phyloP scores from a whole-genome alignment of 495 filamentous ascomycete genomes.

The Talaromyces adpressus region DNA sequence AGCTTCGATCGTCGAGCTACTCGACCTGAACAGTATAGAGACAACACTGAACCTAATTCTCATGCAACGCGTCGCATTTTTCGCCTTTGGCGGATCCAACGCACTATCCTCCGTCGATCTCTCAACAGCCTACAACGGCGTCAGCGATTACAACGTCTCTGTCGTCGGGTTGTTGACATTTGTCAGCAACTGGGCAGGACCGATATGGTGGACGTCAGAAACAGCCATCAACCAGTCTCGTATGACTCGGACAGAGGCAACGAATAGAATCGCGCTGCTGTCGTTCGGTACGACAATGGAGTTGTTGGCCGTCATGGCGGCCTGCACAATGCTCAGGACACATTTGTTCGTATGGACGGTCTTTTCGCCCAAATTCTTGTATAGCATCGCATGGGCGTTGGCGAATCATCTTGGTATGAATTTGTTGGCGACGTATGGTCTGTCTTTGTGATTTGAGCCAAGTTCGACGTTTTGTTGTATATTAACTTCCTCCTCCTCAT shows the following conservation, averaged over 20 bases:
- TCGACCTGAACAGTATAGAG: conserved; percentile 44
- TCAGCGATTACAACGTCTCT: conserved; percentile 58
- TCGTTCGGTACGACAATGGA: conserved; percentile 59
- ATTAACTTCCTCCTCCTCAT: conserved; percentile 18
- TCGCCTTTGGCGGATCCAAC: conserved; percentile 86
- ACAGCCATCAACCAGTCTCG: conserved; percentile 47
- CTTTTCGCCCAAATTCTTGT: conserved; percentile 94
- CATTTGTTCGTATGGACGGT: conserved; percentile 99
- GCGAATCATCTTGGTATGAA: conserved; percentile 74
- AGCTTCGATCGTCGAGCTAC: conserved; percentile 40
- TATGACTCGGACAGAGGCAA: conserved; percentile 11
- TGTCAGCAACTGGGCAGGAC: conserved; percentile 82
- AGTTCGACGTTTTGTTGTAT: background rate
- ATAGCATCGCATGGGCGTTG: conserved; percentile 77
- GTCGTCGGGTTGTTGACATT: conserved; percentile 77
- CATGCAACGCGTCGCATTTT: conserved; percentile 73
- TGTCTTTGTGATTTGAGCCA: background rate
- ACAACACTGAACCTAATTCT: conserved; percentile 57
- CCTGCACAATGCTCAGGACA: conserved; percentile 74
- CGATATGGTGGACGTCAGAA: conserved; percentile 75
- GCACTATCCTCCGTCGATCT: conserved; percentile 85
- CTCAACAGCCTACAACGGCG: conserved; percentile 76
- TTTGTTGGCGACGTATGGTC: conserved; percentile 21
- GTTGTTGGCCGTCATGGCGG: conserved; percentile 71
- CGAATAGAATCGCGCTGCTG: conserved; percentile 47